Evolutionary conservation across 179 eudicot species (phyloP).

Genomic region (Monotropa hypopitys): DNA sequence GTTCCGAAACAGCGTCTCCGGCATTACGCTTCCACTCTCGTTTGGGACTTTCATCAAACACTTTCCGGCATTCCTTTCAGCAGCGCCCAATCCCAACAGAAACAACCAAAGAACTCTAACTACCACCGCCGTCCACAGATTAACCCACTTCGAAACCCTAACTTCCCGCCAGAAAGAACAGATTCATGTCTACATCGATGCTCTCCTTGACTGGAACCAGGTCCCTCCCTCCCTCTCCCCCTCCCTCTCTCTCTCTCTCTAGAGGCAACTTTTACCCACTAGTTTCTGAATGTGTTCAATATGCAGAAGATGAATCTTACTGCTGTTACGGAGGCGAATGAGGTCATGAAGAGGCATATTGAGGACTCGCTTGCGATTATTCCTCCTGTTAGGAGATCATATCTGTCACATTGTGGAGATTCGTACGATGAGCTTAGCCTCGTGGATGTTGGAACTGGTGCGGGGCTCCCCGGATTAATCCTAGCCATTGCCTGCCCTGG

Average conservation of each 20-base stretch:
- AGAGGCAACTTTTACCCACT: not conserved
- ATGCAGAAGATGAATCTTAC: slow-evolving; percentile 83
- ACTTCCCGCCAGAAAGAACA: slow-evolving; percentile 40
- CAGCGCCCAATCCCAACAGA: slow-evolving; percentile 8
- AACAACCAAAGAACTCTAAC: slow-evolving; percentile 13
- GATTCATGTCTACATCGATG: slow-evolving; percentile 47
- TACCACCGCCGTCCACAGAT: slow-evolving; percentile 11
- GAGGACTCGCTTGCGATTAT: slow-evolving; percentile 81
- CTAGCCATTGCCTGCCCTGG: slow-evolving; percentile 92
- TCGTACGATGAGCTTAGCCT: slow-evolving; percentile 37
- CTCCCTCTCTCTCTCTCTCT: not conserved
- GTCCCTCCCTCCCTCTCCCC: slow-evolving; percentile 14
- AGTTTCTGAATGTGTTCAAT: not conserved
- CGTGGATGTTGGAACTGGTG: slow-evolving; percentile 86
- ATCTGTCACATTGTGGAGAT: slow-evolving; percentile 37
- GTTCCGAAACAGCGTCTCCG: slow-evolving; percentile 6
- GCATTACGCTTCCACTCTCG: slow-evolving; percentile 19
- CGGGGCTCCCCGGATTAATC: slow-evolving; percentile 81
- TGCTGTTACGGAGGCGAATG: slow-evolving; percentile 52
- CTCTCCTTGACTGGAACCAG: slow-evolving; percentile 92
- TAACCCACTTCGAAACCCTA: slow-evolving; percentile 35
- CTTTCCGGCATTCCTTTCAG: slow-evolving; percentile 25
- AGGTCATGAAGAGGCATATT: slow-evolving; percentile 81
- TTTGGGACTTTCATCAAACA: slow-evolving; percentile 72
- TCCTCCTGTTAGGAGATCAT: slow-evolving; percentile 43